Evolutionary conservation across 2,329 filamentous ascomycete species (phyloP), one percentile per base, ranked within the genome.

Genomic region (Colletotrichum lentis): DNA sequence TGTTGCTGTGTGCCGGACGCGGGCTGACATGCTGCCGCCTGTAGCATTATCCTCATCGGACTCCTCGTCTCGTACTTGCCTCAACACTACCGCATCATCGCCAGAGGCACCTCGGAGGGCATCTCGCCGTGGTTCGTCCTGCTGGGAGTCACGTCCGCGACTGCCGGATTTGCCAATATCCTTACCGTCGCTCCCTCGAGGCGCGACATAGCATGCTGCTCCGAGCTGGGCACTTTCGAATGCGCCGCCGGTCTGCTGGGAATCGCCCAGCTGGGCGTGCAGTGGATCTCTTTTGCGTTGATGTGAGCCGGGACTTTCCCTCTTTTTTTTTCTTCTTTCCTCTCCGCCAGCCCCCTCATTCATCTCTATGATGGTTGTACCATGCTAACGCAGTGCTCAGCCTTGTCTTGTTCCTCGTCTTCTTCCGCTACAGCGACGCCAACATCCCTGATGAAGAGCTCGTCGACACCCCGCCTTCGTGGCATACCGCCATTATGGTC

Each of bases 121-220:
- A 94, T 99, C 70, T 97, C 94, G 37, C 95, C 96, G 10, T 96
- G 95, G 79, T 99, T 97, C 76, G 90, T 99, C 71, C 87, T 98
- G 2, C 88, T 99, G n/a, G 96, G 96, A 69, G 93, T 92, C 31
- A 95, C 95, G 1, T 96, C 93, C 8, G 92, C 92, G 73, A 97
- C 92, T 59, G 92, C 91, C 55, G 91, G 92, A 31, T 93, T 99
- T 74, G 93, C 92, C 71, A 98, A 98, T 76, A 97, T 99, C 76
- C 83, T 98, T 61, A 91, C 93, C 0, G 87, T 97, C 16, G 92
- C 93, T n/a, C 87, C 89, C 67, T 97, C 93, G 64, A 88, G 92
- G 41, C 85, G 88, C 64, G 94, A 97, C 77, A 90, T 97, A 69
- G 87, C 86, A 62, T 99, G 96, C 79, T 99, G 96, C 80, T 90